Evolutionary conservation across 2,329 filamentous ascomycete species (phyloP).

Genomic region (Fusarium longipes): DNA sequence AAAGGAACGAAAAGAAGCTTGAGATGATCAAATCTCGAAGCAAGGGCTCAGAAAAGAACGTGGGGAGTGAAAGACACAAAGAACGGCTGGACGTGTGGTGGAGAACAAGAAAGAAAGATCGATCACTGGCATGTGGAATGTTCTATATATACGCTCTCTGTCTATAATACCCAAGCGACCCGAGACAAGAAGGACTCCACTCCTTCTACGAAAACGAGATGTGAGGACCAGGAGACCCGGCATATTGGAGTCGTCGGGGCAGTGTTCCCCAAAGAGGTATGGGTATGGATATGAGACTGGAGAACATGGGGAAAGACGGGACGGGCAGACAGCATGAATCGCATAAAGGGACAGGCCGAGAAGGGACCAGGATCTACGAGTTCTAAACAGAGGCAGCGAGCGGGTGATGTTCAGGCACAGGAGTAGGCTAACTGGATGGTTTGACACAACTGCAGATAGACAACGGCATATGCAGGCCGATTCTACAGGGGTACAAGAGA

Average conservation of each 20-base stretch:
- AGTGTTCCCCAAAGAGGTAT: conserved; percentile 16
- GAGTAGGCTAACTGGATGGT: conserved; percentile 15
- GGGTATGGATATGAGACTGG: conserved; percentile 4
- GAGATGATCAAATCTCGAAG: conserved; percentile 31
- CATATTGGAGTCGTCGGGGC: conserved; percentile 23
- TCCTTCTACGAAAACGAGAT: conserved; percentile 24
- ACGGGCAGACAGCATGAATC: background rate
- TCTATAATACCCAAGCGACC: conserved; percentile 9
- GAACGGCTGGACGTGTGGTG: conserved; percentile 35
- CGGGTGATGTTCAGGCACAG: conserved; percentile 30
- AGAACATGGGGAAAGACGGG: conserved; percentile 20
- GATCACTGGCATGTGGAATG: conserved; percentile 17
- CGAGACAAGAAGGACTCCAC: conserved; percentile 20
- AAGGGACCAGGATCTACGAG: background rate
- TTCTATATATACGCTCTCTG: conserved; percentile 36
- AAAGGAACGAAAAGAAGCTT: conserved; percentile 26
- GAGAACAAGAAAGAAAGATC: conserved; percentile 11
- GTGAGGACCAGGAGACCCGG: conserved; percentile 17
- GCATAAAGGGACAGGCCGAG: conserved; percentile 12
- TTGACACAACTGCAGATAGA: conserved; percentile 6
- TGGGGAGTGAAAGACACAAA: conserved; percentile 27
- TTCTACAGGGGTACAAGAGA: background rate
- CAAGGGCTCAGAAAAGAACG: conserved; percentile 27
- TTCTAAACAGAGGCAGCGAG: background rate
- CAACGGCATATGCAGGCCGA: conserved; percentile 1